Base-by-base conservation (phyloP, 441 rosid genomes). In the Arabidopsis hybrid region DNA sequence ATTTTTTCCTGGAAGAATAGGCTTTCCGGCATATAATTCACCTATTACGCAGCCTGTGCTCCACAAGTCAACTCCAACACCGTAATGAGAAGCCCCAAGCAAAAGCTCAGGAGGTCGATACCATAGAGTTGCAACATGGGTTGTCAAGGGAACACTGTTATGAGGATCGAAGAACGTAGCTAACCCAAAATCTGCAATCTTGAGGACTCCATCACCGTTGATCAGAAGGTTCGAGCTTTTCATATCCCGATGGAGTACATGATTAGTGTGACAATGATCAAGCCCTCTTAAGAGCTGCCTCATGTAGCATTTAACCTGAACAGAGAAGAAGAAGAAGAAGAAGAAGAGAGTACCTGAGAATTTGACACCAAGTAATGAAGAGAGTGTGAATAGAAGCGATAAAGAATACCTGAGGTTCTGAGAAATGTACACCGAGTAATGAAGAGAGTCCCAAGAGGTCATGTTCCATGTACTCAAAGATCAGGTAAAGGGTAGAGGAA, bases 41-140 rank as follows among this genome's bases (percentile, higher is more conserved):
- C 93, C 96, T 26, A 93, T 83, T 49, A 93, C 87, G 80, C 98
- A 93, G 66, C 98, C 97, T 35, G 90, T 71, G 73, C 98, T 77
- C 80, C 80, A 77, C 43, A 72, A 50, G 38, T 77, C 76, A 7
- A 77, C 12, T 26, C 72, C 76, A 71, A 52, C 64, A 71, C 52
- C n/a, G 43, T 77, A 77, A 42, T 77, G 73, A 60, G 62, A 60
- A 8, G 76, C 72, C 42, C 77, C 63, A 52, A 78, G 66, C 73
- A 78, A 60, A 45, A 78, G 77, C 60, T 78, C 81, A 38, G 80
- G 80, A 29, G 80, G 69, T 60, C 77, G 64, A 13, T 77, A 77
- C 80, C 80, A 71, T 18, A 72, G 73, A 29, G 80, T 77, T 32
- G 56, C 80, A 8, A 78, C 73, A 38, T 60, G 61, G 2, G 40